Percentiles rank a stretch among this genome's conserved stretches.
Evolutionary conservation across 225 moss, liverwort and hornwort genomes (phyloP).

Genomic region (Neckera pumila): DNA sequence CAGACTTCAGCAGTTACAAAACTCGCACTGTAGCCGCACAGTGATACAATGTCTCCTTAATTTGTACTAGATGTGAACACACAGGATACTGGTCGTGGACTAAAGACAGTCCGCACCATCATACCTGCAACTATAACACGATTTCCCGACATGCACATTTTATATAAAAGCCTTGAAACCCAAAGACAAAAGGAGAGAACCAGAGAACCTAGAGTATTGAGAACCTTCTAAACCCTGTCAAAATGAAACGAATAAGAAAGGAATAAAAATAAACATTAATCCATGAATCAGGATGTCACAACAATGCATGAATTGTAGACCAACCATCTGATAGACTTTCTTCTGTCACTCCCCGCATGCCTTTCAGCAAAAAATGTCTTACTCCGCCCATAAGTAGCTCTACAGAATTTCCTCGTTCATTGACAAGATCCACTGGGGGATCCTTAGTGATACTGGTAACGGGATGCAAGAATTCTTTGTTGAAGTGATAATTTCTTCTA

Average conservation of each 20-base stretch:
- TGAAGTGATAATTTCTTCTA: constrained; percentile 63
- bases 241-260: background rate
- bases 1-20: background rate
- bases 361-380: constrained; percentile 49
- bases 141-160: background rate
- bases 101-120: background rate
- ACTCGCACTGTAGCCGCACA: background rate
- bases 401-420: constrained; percentile 31
- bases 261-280: background rate
- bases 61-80: background rate
- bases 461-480: constrained; percentile 58
- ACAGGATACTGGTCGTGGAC: background rate
- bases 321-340: constrained; percentile 54
- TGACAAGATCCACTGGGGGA: constrained; percentile 33
- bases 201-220: background rate
- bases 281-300: background rate
- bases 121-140: background rate
- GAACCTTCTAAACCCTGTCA: background rate
- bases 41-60: background rate
- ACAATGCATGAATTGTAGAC: background rate
- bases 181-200: background rate
- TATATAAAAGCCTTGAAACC: background rate
- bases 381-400: constrained; percentile 56
- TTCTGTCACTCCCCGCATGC: constrained; percentile 59
- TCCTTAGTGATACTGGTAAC: constrained; percentile 16